phyloP scores from a whole-genome alignment of 305 asterid species.

The Striga hermonthica region DNA sequence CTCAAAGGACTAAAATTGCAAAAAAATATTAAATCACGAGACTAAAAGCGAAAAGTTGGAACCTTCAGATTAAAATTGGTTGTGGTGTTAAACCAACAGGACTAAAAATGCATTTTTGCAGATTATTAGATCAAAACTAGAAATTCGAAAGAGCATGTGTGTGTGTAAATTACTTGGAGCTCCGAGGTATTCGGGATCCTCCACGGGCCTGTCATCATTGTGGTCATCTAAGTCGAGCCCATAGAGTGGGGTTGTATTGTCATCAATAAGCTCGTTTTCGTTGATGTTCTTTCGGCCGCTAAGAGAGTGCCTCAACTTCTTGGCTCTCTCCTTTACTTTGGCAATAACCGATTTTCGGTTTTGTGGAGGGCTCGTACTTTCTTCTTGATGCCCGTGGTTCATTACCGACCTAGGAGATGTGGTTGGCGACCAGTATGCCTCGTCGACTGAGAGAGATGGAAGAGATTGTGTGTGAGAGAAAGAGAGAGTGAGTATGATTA shows the following conservation, averaged over 20 bases:
- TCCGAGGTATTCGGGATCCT: conserved; percentile 86
- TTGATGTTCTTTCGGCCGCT: conserved; percentile 52
- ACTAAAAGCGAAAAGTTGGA: no score
- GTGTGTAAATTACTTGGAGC: conserved; percentile 70
- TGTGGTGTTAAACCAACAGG: no score
- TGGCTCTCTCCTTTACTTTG: conserved; percentile 77
- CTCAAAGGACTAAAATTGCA: no score
- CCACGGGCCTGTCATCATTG: conserved; percentile 36
- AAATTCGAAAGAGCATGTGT: background rate
- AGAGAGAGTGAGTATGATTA: background rate
- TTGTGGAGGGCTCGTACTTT: conserved; percentile 33
- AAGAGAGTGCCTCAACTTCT: conserved; percentile 57
- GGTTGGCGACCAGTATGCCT: conserved; percentile 32
- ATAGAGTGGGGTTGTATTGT: conserved; percentile 41
- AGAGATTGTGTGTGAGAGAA: background rate
- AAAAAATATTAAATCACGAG: no score
- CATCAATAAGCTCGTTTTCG: conserved; percentile 35
- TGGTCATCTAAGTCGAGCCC: conserved; percentile 40
- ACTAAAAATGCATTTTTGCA: no score
- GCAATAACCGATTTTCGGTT: conserved; percentile 66
- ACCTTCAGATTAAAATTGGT: no score
- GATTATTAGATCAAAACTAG: background rate
- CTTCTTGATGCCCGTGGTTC: conserved; percentile 49
- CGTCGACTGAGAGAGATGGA: conserved; percentile 33
- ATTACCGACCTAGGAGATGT: conserved; percentile 38